phyloP scores from a whole-genome alignment of 2,329 filamentous ascomycete genomes.

The Drechmeria coniospora region DNA sequence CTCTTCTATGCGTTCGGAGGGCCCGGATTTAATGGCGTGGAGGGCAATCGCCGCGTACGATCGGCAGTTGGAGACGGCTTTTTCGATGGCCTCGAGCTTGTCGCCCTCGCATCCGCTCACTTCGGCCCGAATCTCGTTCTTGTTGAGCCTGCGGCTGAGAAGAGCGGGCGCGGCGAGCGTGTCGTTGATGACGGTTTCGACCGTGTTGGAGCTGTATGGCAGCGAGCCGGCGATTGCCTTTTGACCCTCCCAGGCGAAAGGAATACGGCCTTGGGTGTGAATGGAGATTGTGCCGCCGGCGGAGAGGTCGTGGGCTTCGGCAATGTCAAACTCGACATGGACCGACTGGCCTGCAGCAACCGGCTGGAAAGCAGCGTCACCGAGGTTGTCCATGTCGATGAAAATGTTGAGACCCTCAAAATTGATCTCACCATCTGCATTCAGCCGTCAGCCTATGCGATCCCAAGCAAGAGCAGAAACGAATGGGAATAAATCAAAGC shows the following conservation, averaged over 20 bases:
- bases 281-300: constrained; percentile 39
- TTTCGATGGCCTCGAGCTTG: constrained; percentile 26
- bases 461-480: too few relatives aligned
- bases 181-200: constrained; percentile 43
- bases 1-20: constrained; percentile 32
- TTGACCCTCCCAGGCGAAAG: constrained; percentile 33
- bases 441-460: background rate
- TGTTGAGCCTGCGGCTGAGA: constrained; percentile 24
- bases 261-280: constrained; percentile 37
- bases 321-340: constrained; percentile 36
- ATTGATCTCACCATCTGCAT: constrained; percentile 21
- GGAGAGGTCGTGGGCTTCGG: constrained; percentile 35
- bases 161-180: constrained; percentile 33
- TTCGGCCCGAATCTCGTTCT: constrained; percentile 27
- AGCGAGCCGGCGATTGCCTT: constrained; percentile 38
- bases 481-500: background rate
- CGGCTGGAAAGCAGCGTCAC: constrained; percentile 31
- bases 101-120: constrained; percentile 37
- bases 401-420: constrained; percentile 39
- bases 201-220: constrained; percentile 40
- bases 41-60: constrained; percentile 36
- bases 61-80: constrained; percentile 37
- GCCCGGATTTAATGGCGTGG: constrained; percentile 30
- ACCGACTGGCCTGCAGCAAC: constrained; percentile 33
- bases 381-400: constrained; percentile 27